These are phyloP conservation scores for Omphalotus olearius DNA, from an alignment of 1,284 basidiomycete species.

Conservation along the genomic window DNA sequence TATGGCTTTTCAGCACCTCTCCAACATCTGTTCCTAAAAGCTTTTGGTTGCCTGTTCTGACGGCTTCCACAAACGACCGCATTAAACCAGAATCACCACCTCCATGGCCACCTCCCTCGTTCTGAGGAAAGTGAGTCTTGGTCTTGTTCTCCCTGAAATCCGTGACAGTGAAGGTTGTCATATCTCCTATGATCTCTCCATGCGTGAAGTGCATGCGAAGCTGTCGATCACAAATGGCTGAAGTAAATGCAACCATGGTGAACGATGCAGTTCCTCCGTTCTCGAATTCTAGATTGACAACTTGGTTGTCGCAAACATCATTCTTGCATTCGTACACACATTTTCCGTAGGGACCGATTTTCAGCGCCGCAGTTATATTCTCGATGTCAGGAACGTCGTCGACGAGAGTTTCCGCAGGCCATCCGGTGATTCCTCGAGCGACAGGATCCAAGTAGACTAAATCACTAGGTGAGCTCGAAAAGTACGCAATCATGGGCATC, in stretches of 20 bases:
- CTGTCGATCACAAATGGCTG: conserved; percentile 68
- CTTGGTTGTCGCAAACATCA: conserved; percentile 79
- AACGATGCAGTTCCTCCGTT: conserved; percentile 74
- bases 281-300: conserved; percentile 81
- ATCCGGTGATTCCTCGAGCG: conserved; percentile 46
- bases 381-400: conserved; percentile 79
- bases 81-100: conserved; percentile 79
- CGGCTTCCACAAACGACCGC: conserved; percentile 68
- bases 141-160: conserved; percentile 63
- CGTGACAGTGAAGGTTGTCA: conserved; percentile 70
- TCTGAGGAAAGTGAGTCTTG: conserved; percentile 45
- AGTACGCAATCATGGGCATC: too few relatives aligned
- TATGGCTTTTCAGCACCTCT: conserved; percentile 72
- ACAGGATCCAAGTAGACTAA: conserved; percentile 73
- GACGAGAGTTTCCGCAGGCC: conserved; percentile 66
- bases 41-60: conserved; percentile 56
- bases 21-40: conserved; percentile 61
- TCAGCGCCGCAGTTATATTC: conserved; percentile 63
- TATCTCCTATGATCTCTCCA: conserved; percentile 82
- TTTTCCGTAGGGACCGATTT: conserved; percentile 67
- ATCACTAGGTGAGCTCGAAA: not conserved
- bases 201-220: conserved; percentile 77
- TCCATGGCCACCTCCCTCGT: conserved; percentile 70
- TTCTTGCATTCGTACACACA: conserved; percentile 84
- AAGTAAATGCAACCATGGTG: conserved; percentile 78